Conservation (phyloP, 2,329 filamentous ascomycete species). For the Neocatenulostroma microsporum region DNA sequence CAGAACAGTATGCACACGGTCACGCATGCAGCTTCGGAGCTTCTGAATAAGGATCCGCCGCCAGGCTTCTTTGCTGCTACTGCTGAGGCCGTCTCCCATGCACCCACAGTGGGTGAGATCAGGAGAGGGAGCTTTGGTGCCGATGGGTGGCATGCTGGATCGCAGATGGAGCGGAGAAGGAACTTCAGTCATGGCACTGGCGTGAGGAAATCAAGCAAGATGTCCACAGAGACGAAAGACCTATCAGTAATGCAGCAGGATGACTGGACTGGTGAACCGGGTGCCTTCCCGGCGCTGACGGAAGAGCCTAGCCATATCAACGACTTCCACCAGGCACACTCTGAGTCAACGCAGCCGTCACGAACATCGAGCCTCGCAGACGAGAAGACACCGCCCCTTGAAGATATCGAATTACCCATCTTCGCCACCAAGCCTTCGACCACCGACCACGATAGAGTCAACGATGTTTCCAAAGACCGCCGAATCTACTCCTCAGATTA, state of each 20-base stretch:
- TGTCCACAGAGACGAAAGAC: constrained; percentile 13
- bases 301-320: constrained; percentile 12
- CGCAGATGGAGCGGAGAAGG: constrained; percentile 3
- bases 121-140: constrained; percentile 24
- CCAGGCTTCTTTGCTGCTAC: constrained; percentile 33
- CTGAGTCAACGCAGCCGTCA: constrained; percentile 3
- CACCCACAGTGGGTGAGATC: constrained; percentile 38
- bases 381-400: not conserved
- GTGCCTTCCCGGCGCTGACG: constrained; percentile 15
- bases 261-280: constrained; percentile 12
- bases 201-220: constrained; percentile 6
- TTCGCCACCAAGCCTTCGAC: too few species aligned
- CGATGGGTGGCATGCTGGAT: constrained; percentile 3
- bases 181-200: constrained; percentile 12
- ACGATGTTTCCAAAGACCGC: constrained; percentile 3
- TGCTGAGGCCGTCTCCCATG: constrained; percentile 33
- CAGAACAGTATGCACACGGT: not conserved
- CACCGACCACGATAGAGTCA: constrained; percentile 9
- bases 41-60: constrained; percentile 12
- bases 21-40: not conserved
- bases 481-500: constrained; percentile 31
- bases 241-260: not conserved
- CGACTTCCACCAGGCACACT: not conserved
- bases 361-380: too few species aligned
- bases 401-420: not conserved